These are phyloP conservation scores for Metschnikowia hibisci DNA, from an alignment of 805 yeast genomes.

Conservation along the genomic window DNA sequence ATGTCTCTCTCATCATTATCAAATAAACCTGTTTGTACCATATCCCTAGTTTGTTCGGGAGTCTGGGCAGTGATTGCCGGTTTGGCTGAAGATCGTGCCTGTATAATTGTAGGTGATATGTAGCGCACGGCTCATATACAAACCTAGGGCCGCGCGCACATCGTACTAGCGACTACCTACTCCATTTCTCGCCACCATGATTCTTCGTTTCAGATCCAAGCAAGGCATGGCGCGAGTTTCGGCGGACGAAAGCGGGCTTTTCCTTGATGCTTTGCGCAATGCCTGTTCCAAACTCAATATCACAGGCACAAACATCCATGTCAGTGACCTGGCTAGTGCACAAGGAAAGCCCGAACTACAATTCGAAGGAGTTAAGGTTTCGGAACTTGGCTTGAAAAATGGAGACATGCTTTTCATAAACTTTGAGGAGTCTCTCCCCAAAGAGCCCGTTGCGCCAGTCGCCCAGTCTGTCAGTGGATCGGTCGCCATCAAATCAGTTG, in stretches of 20 bases:
- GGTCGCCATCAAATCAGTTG: slow-evolving; percentile 9
- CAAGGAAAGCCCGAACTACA: slow-evolving; percentile 38
- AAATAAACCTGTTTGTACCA: neutral
- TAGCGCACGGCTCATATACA: neutral
- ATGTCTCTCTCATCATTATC: neutral
- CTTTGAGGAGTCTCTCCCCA: slow-evolving; percentile 21
- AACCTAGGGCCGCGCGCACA: slow-evolving; percentile 3
- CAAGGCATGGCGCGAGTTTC: slow-evolving; percentile 76
- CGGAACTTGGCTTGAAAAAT: slow-evolving; percentile 49
- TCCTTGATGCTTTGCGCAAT: slow-evolving; percentile 42
- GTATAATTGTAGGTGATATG: neutral
- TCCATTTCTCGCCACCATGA: slow-evolving; percentile 15
- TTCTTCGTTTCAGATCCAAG: slow-evolving; percentile 73
- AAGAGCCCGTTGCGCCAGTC: neutral
- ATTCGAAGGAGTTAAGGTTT: slow-evolving; percentile 35
- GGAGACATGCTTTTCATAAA: slow-evolving; percentile 54
- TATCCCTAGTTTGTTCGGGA: neutral
- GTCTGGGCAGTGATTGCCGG: too few species aligned
- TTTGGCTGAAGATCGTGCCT: too few species aligned
- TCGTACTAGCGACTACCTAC: neutral
- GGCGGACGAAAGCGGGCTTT: slow-evolving; percentile 43
- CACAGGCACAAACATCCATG: slow-evolving; percentile 12
- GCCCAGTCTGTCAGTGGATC: slow-evolving; percentile 11
- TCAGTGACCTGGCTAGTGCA: slow-evolving; percentile 46
- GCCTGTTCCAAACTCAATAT: slow-evolving; percentile 26